phyloP scores from a whole-genome alignment of 306 rosid species.

The Cucurbita maxima region DNA sequence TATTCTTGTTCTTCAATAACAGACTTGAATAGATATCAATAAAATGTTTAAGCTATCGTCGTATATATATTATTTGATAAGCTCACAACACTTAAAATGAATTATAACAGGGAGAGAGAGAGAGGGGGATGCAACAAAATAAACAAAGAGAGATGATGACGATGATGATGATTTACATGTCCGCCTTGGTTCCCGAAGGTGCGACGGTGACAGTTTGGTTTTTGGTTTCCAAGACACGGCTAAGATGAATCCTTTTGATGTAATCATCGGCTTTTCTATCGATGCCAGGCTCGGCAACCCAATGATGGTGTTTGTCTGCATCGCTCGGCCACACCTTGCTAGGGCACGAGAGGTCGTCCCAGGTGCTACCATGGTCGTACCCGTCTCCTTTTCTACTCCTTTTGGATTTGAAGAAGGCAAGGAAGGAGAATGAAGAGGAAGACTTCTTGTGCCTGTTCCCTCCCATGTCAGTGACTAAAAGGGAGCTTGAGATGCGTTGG shows the following conservation, averaged over 20 bases:
- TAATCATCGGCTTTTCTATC: slow-evolving; percentile 46
- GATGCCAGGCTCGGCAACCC: slow-evolving; percentile 65
- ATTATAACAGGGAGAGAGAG: no score
- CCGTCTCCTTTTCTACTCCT: slow-evolving; percentile 11
- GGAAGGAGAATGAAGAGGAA: slow-evolving; percentile 32
- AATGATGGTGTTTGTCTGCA: slow-evolving; percentile 40
- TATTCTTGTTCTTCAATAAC: no score
- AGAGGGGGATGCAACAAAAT: no score
- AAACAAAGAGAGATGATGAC: not conserved
- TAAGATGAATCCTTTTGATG: slow-evolving; percentile 35
- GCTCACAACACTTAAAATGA: no score
- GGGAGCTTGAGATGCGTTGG: no score
- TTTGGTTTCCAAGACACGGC: slow-evolving; percentile 32
- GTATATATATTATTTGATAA: no score
- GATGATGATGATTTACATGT: not conserved
- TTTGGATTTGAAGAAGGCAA: slow-evolving; percentile 39
- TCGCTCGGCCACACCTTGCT: slow-evolving; percentile 69
- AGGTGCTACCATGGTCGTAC: not conserved
- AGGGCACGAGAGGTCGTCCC: slow-evolving; percentile 22
- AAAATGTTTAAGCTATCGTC: no score
- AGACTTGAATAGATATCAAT: no score
- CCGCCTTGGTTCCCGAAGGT: no score
- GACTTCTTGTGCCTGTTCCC: not conserved
- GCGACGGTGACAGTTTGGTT: slow-evolving; percentile 16
- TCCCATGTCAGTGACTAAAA: not conserved